Evolutionary conservation across 2,329 filamentous ascomycete genomes (phyloP), one percentile per base, ranked within the genome.

Genomic region (Ceratocystiopsis minuta): DNA sequence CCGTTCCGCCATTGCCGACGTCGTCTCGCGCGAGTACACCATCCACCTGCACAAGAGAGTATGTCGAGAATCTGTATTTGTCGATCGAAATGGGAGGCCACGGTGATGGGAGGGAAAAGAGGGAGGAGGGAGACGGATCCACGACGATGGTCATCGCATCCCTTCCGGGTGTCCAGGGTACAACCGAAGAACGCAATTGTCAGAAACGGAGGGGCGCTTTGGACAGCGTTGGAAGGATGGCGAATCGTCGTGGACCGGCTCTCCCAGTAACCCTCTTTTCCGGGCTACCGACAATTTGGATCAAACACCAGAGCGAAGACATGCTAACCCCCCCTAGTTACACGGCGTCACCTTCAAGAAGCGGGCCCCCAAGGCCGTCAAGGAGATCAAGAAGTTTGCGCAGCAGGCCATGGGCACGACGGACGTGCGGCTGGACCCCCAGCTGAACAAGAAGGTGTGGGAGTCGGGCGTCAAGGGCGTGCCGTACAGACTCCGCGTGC

Each of bases 371-470:
- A 76, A 78, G 60, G 90, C 90, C 61, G 92, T 98, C 75, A 98
- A 98, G 83, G 90, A 96, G 81, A 96, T 98, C 74, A 84, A 86
- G 70, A 76, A 71, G 58, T 98, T 98, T 62, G 86, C 90, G 58
- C 68, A 74, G 62, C 74, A 86, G 72, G 80, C 88, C 58, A 98
- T 98, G 92, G 88, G 88, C 63, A 98, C 90, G 69, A 68, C 75
- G 60, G 90, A 98, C 64, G 90, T 98, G 70, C 90, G 90, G 59
- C 70, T 98, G 62, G 90, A 98, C 77, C 90, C 90, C 61, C 82
- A 90, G 72, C 72, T 98, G 61, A 98, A 98, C 82, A 98, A 98
- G 84, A 96, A 98, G 78, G 88, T 98, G 65, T 98, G 90, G 90
- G 90, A 98, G 72, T 74, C 80, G 62, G 90, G 90, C 67, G 79